Conservation (phyloP, 2,329 filamentous ascomycete species). For the Hyphodiscus sp. region DNA sequence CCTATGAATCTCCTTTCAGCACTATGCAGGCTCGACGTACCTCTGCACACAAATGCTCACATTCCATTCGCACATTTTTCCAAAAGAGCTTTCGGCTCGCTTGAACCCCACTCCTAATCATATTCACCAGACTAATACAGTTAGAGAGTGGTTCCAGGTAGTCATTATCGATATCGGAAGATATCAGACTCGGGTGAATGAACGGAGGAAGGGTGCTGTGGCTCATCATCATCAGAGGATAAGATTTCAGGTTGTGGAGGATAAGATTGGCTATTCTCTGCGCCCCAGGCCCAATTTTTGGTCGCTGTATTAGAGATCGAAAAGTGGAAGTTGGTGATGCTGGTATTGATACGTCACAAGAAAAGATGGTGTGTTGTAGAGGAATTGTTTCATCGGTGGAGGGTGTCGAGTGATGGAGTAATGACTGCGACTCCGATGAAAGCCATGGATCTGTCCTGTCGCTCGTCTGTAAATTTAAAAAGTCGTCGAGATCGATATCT, state of each 20-base stretch:
- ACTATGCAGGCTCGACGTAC: slow-evolving; percentile 24
- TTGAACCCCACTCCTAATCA: slow-evolving; percentile 30
- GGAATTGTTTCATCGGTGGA: slow-evolving; percentile 9
- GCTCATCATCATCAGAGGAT: slow-evolving; percentile 34
- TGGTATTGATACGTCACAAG: slow-evolving; percentile 22
- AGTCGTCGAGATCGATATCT: slow-evolving; percentile 18
- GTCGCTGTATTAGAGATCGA: slow-evolving; percentile 27
- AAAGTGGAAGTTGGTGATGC: slow-evolving; percentile 14
- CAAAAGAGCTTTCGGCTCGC: slow-evolving; percentile 38
- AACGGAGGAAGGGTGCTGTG: slow-evolving; percentile 36
- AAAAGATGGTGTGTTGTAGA: slow-evolving; percentile 9
- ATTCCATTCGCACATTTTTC: slow-evolving; percentile 38
- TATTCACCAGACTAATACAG: slow-evolving; percentile 36
- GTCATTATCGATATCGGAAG: slow-evolving; percentile 16
- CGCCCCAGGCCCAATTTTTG: slow-evolving; percentile 22
- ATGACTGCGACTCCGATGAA: slow-evolving; percentile 9
- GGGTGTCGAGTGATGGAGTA: slow-evolving; percentile 14
- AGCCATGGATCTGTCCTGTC: slow-evolving; percentile 12
- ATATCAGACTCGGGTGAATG: slow-evolving; percentile 33
- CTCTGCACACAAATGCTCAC: slow-evolving; percentile 33
- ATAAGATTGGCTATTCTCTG: slow-evolving; percentile 34
- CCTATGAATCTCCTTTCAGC: background rate
- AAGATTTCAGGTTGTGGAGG: slow-evolving; percentile 36
- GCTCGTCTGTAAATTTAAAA: slow-evolving; percentile 16
- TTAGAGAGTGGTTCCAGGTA: slow-evolving; percentile 34